Percentiles rank a stretch among this genome's conserved stretches.
Evolutionary conservation across 2,329 filamentous ascomycete species (phyloP).

Genomic region (Verticillium albo-atrum): DNA sequence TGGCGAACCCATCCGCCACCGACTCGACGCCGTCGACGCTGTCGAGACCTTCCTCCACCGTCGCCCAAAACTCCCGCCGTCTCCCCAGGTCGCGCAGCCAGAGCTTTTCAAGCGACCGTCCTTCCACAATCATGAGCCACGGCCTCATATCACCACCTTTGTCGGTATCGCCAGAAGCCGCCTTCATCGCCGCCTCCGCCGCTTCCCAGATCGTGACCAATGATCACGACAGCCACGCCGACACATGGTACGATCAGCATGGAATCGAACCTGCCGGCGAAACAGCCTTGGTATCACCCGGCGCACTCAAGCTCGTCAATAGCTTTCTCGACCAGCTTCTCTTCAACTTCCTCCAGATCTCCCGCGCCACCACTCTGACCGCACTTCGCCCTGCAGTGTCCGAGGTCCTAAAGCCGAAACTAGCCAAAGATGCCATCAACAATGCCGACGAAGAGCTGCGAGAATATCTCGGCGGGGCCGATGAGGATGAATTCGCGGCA

Average conservation of each 20-base stretch:
- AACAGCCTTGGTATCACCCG: constrained; percentile 66
- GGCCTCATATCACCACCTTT: constrained; percentile 63
- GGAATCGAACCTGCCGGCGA: constrained; percentile 61
- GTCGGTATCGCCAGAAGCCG: constrained; percentile 69
- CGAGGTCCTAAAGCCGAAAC: constrained; percentile 82
- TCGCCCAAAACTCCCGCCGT: constrained; percentile 23
- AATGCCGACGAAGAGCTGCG: constrained; percentile 82
- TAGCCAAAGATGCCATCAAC: constrained; percentile 78
- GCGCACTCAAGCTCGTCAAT: constrained; percentile 77
- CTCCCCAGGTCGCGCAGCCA: constrained; percentile 44
- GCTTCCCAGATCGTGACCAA: constrained; percentile 90
- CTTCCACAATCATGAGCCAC: constrained; percentile 53
- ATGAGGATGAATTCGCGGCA: constrained; percentile 65
- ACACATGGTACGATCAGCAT: constrained; percentile 65
- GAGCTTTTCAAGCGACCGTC: constrained; percentile 68
- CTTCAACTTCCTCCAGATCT: constrained; percentile 79
- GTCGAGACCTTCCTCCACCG: constrained; percentile 29
- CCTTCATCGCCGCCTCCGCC: constrained; percentile 82
- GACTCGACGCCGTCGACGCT: constrained; percentile 12
- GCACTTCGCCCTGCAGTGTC: constrained; percentile 76
- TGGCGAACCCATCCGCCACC: constrained; percentile 7
- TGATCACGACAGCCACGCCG: constrained; percentile 72
- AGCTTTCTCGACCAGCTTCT: constrained; percentile 90
- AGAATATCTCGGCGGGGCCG: constrained; percentile 77
- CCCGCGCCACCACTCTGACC: constrained; percentile 72